A percentile compares a stretch with the other conserved stretches of the same genome.
Conservation (phyloP, 2,329 filamentous ascomycete genomes). For the Dactylellina cionopaga region DNA sequence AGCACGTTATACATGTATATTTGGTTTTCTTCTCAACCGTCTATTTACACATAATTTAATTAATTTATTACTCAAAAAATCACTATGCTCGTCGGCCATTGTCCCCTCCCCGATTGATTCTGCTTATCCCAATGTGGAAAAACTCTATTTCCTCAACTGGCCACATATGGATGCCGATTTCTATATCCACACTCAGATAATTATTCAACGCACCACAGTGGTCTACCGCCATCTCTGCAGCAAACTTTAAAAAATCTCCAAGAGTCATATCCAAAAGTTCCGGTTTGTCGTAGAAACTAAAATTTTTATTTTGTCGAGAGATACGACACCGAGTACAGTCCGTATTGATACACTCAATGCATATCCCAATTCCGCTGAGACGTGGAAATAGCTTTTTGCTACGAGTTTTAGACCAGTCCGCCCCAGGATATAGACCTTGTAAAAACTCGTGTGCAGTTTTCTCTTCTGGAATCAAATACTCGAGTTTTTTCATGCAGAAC, state of each 20-base stretch:
- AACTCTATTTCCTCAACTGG: not conserved
- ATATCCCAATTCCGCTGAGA: not conserved
- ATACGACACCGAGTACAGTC: not conserved
- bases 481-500: too few relatives aligned
- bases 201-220: not conserved
- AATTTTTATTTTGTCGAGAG: not conserved
- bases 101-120: constrained; percentile 8
- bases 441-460: too few relatives aligned
- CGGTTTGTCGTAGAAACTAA: not conserved
- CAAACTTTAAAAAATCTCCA: constrained; percentile 6
- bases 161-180: not conserved
- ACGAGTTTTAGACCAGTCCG: too few relatives aligned
- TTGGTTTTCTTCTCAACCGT: too few relatives aligned
- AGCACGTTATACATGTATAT: too few relatives aligned
- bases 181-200: constrained; percentile 9
- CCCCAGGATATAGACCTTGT: too few relatives aligned
- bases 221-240: not conserved
- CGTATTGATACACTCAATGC: not conserved
- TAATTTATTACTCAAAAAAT: too few relatives aligned
- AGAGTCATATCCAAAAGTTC: not conserved
- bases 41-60: too few relatives aligned
- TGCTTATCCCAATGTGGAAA: not conserved
- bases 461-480: too few relatives aligned
- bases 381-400: not conserved
- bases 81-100: too few relatives aligned